phyloP scores from a whole-genome alignment of 352 stramenopile genomes.

The Bremia lactucae region DNA sequence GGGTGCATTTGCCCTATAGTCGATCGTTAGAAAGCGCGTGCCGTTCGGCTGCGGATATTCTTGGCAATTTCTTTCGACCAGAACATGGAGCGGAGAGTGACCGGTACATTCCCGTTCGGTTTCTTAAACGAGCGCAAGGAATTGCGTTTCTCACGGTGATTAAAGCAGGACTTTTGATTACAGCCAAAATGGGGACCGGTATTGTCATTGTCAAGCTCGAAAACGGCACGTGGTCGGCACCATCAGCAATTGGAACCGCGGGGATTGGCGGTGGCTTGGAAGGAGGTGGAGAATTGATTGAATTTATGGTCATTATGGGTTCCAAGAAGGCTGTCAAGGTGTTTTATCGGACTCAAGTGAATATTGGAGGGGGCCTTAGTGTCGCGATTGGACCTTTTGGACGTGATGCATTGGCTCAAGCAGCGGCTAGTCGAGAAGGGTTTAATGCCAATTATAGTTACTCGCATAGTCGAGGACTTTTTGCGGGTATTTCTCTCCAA shows the following conservation, averaged over 20 bases:
- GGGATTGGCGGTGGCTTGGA: conserved; percentile 84
- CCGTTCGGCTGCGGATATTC: conserved; percentile 59
- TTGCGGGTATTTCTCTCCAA: conserved; percentile 88
- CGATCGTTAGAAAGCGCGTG: conserved; percentile 70
- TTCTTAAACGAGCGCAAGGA: conserved; percentile 73
- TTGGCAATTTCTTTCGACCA: conserved; percentile 73
- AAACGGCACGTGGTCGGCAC: conserved; percentile 84
- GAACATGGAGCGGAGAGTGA: conserved; percentile 61
- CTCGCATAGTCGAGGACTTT: conserved; percentile 87
- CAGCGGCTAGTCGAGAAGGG: conserved; percentile 51
- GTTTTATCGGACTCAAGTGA: conserved; percentile 84
- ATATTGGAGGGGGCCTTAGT: conserved; percentile 87
- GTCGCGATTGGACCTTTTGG: conserved; percentile 87
- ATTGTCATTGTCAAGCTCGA: conserved; percentile 87
- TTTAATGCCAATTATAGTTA: conserved; percentile 92
- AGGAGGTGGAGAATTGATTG: conserved; percentile 85
- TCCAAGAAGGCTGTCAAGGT: conserved; percentile 87
- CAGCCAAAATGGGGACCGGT: conserved; percentile 68
- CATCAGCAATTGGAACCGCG: conserved; percentile 88
- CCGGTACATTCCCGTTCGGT: conserved; percentile 63
- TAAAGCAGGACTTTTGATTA: conserved; percentile 77
- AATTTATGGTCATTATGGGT: conserved; percentile 93
- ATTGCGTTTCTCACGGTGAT: conserved; percentile 81
- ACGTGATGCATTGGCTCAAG: conserved; percentile 72
- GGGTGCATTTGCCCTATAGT: conserved; percentile 64